Base-by-base conservation (phyloP, 345 rosid genomes). In the Cardamine occulta region DNA sequence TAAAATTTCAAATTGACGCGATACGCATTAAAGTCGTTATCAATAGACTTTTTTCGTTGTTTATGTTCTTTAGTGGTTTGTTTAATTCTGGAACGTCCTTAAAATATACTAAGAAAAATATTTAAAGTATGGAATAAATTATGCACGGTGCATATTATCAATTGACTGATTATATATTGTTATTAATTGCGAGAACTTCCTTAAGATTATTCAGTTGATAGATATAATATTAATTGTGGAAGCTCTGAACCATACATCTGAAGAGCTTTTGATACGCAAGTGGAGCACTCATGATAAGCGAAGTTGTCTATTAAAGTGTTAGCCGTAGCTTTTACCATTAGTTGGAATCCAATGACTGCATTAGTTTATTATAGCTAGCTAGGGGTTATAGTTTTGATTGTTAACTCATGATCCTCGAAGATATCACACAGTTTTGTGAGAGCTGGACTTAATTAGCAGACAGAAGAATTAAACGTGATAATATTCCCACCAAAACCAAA, bases 251-350 rank as follows among this genome's bases (percentile, higher is more conserved):
- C 45, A 24, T 73, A 29, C 70, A 74, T 54, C 7, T 70, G 5
- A 35, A 63, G 51, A 70, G 59, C 66, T 63, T 76, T 54, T 76
- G 66, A 77, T 76, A 70, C 75, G 75, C 48, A 76, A 70, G 80
- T 76, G 80, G 80, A 77, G 71, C 71, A 76, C 60, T 76, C 80
- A 70, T 76, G 80, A 76, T 70, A 76, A 63, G 75, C 13, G 52
- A 70, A 55, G 59, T 35, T 69, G 70, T 76, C 75, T 76, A 76
- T 76, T 76, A 63, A 70, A 70, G 66, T 69, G 39, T 17, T 63
- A 52, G 49, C 18, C 21, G 2, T 63, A 28, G 19, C 52, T 60
- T 68, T 53, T 40, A 51, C 68, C 13, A 75, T 35, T 44, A 44
- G 18, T 64, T 44, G 69, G 80, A 76, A 70, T 76, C 75, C 75